These are phyloP conservation scores for Albophoma yamanashiensis DNA, from an alignment of 2,329 filamentous ascomycete genomes.

Conservation along the genomic window DNA sequence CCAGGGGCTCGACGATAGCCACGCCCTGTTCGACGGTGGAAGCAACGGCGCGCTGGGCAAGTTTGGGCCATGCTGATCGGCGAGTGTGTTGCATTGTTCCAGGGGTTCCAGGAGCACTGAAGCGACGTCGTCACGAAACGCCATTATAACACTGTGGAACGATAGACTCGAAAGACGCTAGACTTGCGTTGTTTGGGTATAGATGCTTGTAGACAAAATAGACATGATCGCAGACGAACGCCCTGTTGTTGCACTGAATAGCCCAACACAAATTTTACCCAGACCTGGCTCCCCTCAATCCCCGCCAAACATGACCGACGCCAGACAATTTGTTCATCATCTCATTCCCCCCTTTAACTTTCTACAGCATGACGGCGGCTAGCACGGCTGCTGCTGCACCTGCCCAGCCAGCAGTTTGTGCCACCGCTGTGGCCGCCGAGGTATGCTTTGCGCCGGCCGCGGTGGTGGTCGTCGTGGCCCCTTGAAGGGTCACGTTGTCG, in stretches of 20 bases:
- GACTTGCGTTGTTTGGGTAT: not conserved
- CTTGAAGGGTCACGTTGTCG: not conserved
- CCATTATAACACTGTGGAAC: not conserved
- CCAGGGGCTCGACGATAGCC: conserved; percentile 42
- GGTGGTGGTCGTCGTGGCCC: not conserved
- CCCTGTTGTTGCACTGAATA: not conserved
- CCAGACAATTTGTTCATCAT: not conserved
- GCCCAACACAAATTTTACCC: not conserved
- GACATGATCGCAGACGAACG: not conserved
- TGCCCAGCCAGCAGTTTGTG: not conserved
- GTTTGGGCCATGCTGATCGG: conserved; percentile 29
- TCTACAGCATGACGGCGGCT: not conserved
- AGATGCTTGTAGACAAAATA: not conserved
- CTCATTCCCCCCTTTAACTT: not conserved
- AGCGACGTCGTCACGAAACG: not conserved
- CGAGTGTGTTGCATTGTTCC: not conserved
- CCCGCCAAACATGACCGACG: not conserved
- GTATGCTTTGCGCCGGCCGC: not conserved
- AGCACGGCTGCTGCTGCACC: not conserved
- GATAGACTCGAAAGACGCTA: not conserved
- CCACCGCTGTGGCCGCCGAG: not conserved
- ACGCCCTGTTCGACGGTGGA: conserved; percentile 42
- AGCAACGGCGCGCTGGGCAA: conserved; percentile 38
- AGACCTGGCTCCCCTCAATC: not conserved
- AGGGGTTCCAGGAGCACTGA: not conserved